Conservation (phyloP, 2,329 filamentous ascomycete species). For the Epichloe hybrida region DNA sequence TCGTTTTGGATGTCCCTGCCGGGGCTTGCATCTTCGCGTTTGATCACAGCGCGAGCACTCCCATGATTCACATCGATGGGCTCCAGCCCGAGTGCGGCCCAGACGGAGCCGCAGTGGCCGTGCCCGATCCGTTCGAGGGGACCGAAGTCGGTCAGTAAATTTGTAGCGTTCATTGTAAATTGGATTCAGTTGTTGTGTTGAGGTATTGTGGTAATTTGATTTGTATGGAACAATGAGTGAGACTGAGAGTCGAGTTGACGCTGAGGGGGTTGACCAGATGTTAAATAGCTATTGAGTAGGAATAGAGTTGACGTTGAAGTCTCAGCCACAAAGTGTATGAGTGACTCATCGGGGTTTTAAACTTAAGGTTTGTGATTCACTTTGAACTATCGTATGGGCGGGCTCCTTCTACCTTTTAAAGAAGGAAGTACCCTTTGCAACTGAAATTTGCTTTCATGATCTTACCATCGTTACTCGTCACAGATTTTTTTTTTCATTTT, state of each 20-base stretch:
- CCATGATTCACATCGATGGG: no score
- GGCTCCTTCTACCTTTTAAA: no score
- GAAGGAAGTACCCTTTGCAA: no score
- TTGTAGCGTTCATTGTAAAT: neutral
- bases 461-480: no score
- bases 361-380: no score
- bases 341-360: no score
- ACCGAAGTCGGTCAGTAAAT: neutral
- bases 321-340: neutral
- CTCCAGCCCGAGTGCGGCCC: neutral
- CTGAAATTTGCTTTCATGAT: no score
- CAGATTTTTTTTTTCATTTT: no score
- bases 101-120: conserved; percentile 5
- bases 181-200: neutral
- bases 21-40: conserved; percentile 5
- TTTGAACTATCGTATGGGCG: no score
- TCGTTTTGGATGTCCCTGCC: conserved; percentile 4
- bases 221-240: neutral
- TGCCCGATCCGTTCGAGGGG: conserved; percentile 1
- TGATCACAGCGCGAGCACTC: neutral
- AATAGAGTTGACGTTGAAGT: neutral
- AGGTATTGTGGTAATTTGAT: neutral
- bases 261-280: no score
- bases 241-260: neutral
- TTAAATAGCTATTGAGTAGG: neutral